Evolutionary conservation across 495 filamentous ascomycete genomes (phyloP).

Genomic region (Penicillium verhagenii): DNA sequence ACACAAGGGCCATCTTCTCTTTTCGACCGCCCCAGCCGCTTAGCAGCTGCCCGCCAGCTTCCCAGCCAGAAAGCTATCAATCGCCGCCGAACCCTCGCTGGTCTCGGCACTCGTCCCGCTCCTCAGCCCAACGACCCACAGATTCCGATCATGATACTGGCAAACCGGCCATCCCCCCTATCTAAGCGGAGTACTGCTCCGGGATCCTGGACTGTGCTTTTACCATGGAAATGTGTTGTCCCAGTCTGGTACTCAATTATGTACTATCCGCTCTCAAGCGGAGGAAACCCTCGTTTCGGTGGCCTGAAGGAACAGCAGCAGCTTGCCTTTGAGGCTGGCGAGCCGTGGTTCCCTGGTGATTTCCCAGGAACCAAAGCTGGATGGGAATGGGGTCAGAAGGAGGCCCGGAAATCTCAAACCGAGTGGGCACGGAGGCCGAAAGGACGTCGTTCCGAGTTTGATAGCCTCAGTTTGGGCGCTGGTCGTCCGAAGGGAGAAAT

Average conservation of each 20-base stretch:
- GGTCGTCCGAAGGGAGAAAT: slow-evolving; percentile 75
- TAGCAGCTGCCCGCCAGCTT: slow-evolving; percentile 59
- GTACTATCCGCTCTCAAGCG: slow-evolving; percentile 79
- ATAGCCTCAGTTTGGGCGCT: slow-evolving; percentile 69
- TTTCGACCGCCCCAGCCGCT: slow-evolving; percentile 66
- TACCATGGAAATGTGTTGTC: slow-evolving; percentile 88
- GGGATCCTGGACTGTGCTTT: slow-evolving; percentile 78
- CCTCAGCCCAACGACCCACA: slow-evolving; percentile 66
- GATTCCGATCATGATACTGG: slow-evolving; percentile 75
- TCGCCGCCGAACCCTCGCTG: slow-evolving; percentile 64
- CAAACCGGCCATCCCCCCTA: slow-evolving; percentile 49
- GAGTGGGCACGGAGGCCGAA: slow-evolving; percentile 81
- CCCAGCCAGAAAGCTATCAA: slow-evolving; percentile 85
- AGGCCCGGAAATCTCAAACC: slow-evolving; percentile 57
- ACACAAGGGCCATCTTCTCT: slow-evolving; percentile 53
- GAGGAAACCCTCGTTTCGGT: slow-evolving; percentile 77
- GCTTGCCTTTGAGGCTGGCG: slow-evolving; percentile 74
- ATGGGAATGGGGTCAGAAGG: slow-evolving; percentile 67
- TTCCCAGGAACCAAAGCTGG: slow-evolving; percentile 82
- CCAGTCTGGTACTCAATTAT: slow-evolving; percentile 86
- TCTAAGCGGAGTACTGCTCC: slow-evolving; percentile 46
- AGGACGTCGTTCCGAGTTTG: slow-evolving; percentile 75
- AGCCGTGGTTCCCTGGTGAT: slow-evolving; percentile 86
- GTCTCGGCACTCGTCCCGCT: slow-evolving; percentile 63
- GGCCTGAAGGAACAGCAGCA: slow-evolving; percentile 79